These are phyloP conservation scores for Coemansia sp. DNA, from an alignment of 192 early-diverging fungal genomes.

Conservation along the genomic window DNA sequence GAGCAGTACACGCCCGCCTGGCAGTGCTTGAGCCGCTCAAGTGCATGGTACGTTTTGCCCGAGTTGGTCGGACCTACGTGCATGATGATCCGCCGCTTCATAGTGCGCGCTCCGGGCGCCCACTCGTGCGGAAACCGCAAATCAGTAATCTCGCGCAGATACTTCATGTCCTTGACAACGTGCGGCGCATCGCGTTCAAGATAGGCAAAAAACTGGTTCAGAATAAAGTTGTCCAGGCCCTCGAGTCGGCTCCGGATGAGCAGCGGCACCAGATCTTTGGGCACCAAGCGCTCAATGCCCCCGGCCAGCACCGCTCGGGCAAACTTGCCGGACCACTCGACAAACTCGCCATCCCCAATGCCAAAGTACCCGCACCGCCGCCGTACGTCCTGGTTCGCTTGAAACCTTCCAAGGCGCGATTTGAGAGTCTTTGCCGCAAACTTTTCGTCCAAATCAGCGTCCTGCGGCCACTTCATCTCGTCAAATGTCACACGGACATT, in stretches of 20 bases:
- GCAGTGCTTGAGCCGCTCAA: slow-evolving; percentile 65
- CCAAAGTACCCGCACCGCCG: slow-evolving; percentile 49
- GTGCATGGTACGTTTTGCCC: slow-evolving; percentile 91
- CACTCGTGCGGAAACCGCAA: slow-evolving; percentile 79
- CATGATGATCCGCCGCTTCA: slow-evolving; percentile 81
- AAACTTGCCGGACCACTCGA: slow-evolving; percentile 33
- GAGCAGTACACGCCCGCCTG: slow-evolving; percentile 80
- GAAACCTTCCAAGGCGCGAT: slow-evolving; percentile 21
- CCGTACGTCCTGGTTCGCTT: neutral
- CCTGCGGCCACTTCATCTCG: slow-evolving; percentile 23
- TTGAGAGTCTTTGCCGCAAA: slow-evolving; percentile 22
- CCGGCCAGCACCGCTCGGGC: slow-evolving; percentile 13
- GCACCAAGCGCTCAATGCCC: slow-evolving; percentile 25
- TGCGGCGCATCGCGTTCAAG: slow-evolving; percentile 49
- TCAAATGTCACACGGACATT: neutral
- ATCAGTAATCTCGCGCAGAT: slow-evolving; percentile 68
- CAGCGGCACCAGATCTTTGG: slow-evolving; percentile 19
- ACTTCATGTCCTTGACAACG: slow-evolving; percentile 42
- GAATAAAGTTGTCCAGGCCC: slow-evolving; percentile 24
- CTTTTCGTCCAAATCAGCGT: slow-evolving; percentile 31
- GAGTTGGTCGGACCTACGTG: slow-evolving; percentile 98
- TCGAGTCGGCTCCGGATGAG: slow-evolving; percentile 21
- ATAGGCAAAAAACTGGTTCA: slow-evolving; percentile 54
- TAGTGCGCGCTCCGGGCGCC: slow-evolving; percentile 68
- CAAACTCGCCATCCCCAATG: slow-evolving; percentile 23